Percentiles rank a stretch among this genome's conserved stretches.
These are phyloP conservation scores for Avicennia marina DNA, from an alignment of 257 asterid species.

Conservation along the genomic window DNA sequence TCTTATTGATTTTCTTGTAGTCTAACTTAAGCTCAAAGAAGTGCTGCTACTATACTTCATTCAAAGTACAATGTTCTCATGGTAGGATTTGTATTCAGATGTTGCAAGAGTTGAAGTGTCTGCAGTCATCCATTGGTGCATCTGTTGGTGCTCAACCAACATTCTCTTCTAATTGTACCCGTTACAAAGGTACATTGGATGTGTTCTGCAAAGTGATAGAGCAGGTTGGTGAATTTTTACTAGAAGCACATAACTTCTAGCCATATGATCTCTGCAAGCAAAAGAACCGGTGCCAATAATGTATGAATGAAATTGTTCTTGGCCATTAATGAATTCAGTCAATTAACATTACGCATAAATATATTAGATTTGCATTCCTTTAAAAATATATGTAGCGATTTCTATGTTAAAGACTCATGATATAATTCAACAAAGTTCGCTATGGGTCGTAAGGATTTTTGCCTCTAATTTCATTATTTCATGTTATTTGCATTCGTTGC, in stretches of 20 bases:
- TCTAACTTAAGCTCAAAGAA: no score
- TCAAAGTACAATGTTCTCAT: not conserved
- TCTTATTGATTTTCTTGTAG: no score
- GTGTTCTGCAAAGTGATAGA: conserved; percentile 48
- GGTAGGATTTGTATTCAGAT: conserved; percentile 33
- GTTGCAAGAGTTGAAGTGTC: conserved; percentile 29
- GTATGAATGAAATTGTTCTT: no score
- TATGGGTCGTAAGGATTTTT: no score
- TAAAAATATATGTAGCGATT: no score
- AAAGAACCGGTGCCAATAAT: no score
- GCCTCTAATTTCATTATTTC: not conserved
- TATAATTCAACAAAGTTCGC: no score
- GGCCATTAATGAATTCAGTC: not conserved
- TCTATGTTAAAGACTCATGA: no score
- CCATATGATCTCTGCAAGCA: not conserved
- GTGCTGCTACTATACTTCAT: not conserved
- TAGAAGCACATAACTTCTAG: not conserved
- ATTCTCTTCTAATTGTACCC: conserved; percentile 38
- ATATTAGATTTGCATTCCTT: no score
- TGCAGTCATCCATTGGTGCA: conserved; percentile 26
- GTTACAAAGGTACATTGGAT: conserved; percentile 58
- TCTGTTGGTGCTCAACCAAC: conserved; percentile 24
- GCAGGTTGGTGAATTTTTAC: conserved; percentile 40
- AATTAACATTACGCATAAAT: no score
- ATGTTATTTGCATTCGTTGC: not conserved